Percentiles rank a stretch among this genome's conserved stretches.
phyloP scores from a whole-genome alignment of 2,329 filamentous ascomycete genomes.

The Fusarium lateritium region DNA sequence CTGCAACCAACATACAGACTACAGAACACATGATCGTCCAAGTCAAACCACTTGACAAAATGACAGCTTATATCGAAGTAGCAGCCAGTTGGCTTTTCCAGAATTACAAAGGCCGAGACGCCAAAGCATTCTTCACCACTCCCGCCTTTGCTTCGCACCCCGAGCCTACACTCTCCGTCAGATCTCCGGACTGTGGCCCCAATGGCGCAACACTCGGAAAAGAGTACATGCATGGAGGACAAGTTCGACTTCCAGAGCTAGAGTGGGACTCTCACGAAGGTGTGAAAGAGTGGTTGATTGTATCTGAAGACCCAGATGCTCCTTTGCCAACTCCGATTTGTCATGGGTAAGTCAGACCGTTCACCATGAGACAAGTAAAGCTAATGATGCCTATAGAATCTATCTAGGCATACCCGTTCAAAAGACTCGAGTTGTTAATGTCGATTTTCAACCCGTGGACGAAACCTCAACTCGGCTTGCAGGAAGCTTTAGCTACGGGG shows the following conservation, averaged over 20 bases:
- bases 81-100: constrained; percentile 58
- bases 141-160: constrained; percentile 54
- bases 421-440: constrained; percentile 37
- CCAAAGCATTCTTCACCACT: constrained; percentile 55
- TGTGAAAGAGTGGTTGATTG: constrained; percentile 62
- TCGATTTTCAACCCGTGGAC: constrained; percentile 57
- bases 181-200: constrained; percentile 59
- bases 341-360: constrained; percentile 57
- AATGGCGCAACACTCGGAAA: constrained; percentile 53
- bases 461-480: constrained; percentile 51
- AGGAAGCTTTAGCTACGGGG: constrained; percentile 64
- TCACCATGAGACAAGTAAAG: neutral
- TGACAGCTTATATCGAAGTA: constrained; percentile 54
- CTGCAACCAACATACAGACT: neutral
- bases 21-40: too few relatives aligned
- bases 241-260: constrained; percentile 58
- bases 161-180: constrained; percentile 57
- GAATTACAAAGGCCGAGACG: constrained; percentile 56
- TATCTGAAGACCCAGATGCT: constrained; percentile 64
- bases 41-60: constrained; percentile 7
- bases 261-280: constrained; percentile 56
- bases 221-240: constrained; percentile 58
- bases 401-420: constrained; percentile 44
- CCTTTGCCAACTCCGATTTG: constrained; percentile 61
- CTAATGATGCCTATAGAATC: constrained; percentile 24